Conservation (phyloP, 2,329 filamentous ascomycete genomes). For the Aspergillus glaucus region DNA sequence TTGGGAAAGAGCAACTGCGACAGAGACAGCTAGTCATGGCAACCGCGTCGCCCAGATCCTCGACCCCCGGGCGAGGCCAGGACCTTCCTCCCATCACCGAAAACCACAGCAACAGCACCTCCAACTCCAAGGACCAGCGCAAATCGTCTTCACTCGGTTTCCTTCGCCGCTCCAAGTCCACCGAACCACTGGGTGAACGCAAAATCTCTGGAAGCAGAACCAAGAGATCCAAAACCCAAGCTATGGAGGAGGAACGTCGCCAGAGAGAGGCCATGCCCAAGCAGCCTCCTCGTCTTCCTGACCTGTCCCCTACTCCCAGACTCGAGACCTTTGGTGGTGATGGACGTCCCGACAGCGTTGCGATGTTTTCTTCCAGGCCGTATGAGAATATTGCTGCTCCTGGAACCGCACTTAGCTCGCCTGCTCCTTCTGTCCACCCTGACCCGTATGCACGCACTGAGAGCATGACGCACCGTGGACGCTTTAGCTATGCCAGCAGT, state of each 20-base stretch:
- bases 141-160: slow-evolving; percentile 50
- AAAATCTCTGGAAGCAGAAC: slow-evolving; percentile 35
- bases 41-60: slow-evolving; percentile 26
- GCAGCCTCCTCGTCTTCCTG: slow-evolving; percentile 52
- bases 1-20: slow-evolving; percentile 14
- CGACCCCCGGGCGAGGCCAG: slow-evolving; percentile 27
- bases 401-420: slow-evolving; percentile 19
- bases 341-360: slow-evolving; percentile 55
- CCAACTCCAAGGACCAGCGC: slow-evolving; percentile 22
- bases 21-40: slow-evolving; percentile 23
- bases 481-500: slow-evolving; percentile 93
- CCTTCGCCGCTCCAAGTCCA: slow-evolving; percentile 62
- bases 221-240: slow-evolving; percentile 32
- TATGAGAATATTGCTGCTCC: slow-evolving; percentile 13
- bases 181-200: slow-evolving; percentile 53
- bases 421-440: slow-evolving; percentile 42
- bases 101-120: slow-evolving; percentile 19
- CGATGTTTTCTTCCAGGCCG: slow-evolving; percentile 44
- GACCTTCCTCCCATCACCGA: slow-evolving; percentile 30
- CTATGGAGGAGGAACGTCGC: slow-evolving; percentile 48
- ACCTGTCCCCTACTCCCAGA: slow-evolving; percentile 40
- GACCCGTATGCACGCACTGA: slow-evolving; percentile 79
- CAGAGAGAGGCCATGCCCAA: slow-evolving; percentile 54
- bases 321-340: slow-evolving; percentile 59
- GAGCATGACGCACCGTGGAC: slow-evolving; percentile 94